Conservation (phyloP, 2,329 filamentous ascomycete genomes). For the Cercospora sesami region DNA sequence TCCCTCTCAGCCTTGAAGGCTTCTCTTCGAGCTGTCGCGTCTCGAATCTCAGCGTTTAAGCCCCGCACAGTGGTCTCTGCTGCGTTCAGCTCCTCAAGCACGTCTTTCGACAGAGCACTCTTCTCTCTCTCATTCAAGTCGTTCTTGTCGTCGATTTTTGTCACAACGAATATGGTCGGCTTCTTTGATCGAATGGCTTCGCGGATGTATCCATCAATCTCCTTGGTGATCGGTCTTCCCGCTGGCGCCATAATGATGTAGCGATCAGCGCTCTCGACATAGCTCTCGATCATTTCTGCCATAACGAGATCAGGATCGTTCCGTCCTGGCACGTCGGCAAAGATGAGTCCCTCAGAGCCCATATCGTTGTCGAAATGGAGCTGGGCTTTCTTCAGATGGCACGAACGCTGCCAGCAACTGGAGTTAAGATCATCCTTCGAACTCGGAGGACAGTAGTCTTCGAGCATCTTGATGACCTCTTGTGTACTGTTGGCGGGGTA, state of each 20-base stretch:
- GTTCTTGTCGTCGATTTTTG: conserved; percentile 4
- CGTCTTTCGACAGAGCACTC: too few relatives aligned
- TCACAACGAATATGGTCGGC: conserved; percentile 2
- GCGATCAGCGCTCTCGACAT: not conserved
- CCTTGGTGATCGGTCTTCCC: not conserved
- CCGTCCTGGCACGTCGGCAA: conserved; percentile 29
- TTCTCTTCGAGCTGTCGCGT: too few relatives aligned
- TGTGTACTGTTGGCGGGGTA: too few relatives aligned
- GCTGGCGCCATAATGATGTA: not conserved
- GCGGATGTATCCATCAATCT: not conserved
- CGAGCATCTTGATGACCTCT: too few relatives aligned
- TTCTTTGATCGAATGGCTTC: not conserved
- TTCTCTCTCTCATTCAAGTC: not conserved
- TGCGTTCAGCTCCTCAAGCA: too few relatives aligned
- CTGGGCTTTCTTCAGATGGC: conserved; percentile 1
- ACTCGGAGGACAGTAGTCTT: not conserved
- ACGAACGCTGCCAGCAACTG: conserved; percentile 19
- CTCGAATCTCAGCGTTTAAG: too few relatives aligned
- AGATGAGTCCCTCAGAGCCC: conserved; percentile 21
- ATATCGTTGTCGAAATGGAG: conserved; percentile 20
- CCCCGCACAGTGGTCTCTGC: too few relatives aligned
- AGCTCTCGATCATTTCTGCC: not conserved
- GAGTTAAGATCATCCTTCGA: not conserved
- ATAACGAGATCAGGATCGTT: not conserved
- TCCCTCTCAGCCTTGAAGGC: too few relatives aligned